Base-by-base conservation (phyloP, 345 rosid species). In the Eutrema yunnanense region DNA sequence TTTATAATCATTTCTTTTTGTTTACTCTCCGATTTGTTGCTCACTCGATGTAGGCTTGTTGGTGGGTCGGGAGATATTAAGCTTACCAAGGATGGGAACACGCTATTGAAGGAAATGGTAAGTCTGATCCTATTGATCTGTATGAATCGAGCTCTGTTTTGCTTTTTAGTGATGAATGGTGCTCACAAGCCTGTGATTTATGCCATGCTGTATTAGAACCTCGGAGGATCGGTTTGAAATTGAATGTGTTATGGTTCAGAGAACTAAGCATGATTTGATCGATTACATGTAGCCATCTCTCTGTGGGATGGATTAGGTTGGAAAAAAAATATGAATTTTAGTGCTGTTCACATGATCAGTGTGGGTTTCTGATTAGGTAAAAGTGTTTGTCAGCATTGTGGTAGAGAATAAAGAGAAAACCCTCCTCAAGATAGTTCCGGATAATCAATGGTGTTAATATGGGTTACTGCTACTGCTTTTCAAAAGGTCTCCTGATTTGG, bases 31-130 rank as follows among this genome's bases (percentile, higher is more conserved):
- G 38, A 46, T 42, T 65, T 64, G 60, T 60, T 64, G 47, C 30
- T 46, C 29, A 10, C 8, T 58, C 8, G 29, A 46, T 62, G 59
- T 26, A 88, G 98, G 98, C 98, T 96, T 72, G 99, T 96, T 78
- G 97, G 98, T 65, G 98, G 98, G 4, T 90, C 98, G 0, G 98
- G 98, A 37, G 98, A 94, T 73, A 96, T 96, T 65, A 96, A 92
- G 84, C 90, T 96, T 42, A 96, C 99, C 19, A 96, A 96, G 75
- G 99, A 96, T 53, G 99, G 99, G 13, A 96, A 96, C 82, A 92
- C 95, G n/a, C 90, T 96, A 30, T 69, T 95, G 78, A 95, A 95
- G 63, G 99, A 95, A 80, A 95, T 95, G 99, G 99, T 90, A 32
- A 52, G 81, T 58, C 40, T 32, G 33, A 75, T 64, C 75, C 60